Evolutionary conservation across 2,329 filamentous ascomycete genomes (phyloP).

Genomic region (Aquanectria penicillioides): DNA sequence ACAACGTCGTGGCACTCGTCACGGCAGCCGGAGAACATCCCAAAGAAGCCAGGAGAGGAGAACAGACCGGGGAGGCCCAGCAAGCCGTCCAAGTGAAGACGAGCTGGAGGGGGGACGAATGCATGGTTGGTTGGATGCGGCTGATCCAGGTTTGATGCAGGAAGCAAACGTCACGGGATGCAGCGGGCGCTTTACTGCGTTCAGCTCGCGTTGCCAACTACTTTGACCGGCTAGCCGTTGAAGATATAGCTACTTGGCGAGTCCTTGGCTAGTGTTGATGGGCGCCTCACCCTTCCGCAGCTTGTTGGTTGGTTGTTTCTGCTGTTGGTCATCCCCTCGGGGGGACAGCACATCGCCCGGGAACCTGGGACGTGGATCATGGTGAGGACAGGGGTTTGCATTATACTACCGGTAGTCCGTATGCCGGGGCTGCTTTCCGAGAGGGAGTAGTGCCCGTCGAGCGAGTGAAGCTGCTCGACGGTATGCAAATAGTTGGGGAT

Average conservation of each 20-base stretch:
- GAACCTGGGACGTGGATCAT: slow-evolving; percentile 2
- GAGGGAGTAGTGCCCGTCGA: too few relatives aligned
- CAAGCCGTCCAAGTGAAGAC: too few relatives aligned
- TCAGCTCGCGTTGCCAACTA: neutral
- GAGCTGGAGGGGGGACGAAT: neutral
- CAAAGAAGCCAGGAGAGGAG: too few relatives aligned
- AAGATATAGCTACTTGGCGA: too few relatives aligned
- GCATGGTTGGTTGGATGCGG: neutral
- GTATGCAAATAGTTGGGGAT: too few relatives aligned
- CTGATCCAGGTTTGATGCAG: neutral
- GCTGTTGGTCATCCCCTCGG: too few relatives aligned
- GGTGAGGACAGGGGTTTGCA: neutral
- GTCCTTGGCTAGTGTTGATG: neutral
- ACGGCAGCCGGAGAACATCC: neutral
- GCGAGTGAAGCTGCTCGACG: too few relatives aligned
- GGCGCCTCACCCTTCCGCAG: neutral
- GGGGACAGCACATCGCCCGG: neutral
- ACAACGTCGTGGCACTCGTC: neutral
- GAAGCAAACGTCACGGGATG: slow-evolving; percentile 1
- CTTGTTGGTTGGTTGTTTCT: neutral
- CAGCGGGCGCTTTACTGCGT: neutral
- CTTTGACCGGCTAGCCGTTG: too few relatives aligned
- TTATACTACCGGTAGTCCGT: too few relatives aligned
- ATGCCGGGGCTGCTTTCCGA: neutral
- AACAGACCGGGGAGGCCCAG: too few relatives aligned